phyloP scores from a whole-genome alignment of 148 eudicot species.

The Rhododendron simsii region DNA sequence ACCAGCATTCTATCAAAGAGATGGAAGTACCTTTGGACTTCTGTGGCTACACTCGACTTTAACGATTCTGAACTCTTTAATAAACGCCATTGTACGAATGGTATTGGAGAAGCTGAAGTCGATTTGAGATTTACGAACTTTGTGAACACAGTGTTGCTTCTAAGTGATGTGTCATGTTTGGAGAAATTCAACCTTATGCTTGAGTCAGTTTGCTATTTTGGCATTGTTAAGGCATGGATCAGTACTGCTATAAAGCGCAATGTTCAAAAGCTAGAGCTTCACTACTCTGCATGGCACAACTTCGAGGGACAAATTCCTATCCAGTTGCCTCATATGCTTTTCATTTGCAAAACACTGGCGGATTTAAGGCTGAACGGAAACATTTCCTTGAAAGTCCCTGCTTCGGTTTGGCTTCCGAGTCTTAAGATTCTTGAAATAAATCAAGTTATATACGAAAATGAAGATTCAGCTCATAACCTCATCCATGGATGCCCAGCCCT shows the following conservation, averaged over 20 bases:
- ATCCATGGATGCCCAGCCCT: not conserved
- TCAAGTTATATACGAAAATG: not conserved
- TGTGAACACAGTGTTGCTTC: not conserved
- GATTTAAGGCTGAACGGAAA: not conserved
- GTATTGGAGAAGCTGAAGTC: not conserved
- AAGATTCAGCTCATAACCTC: not conserved
- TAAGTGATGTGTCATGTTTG: not conserved
- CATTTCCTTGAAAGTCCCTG: not conserved
- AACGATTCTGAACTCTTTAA: not conserved
- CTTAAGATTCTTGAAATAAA: not conserved
- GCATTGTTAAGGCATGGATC: not conserved
- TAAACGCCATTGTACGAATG: not conserved
- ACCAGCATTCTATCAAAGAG: slow-evolving; percentile 10
- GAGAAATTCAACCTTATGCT: not conserved
- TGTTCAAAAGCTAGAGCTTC: not conserved
- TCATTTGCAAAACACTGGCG: not conserved
- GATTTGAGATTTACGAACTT: not conserved
- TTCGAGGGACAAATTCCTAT: not conserved
- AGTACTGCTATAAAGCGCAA: not conserved
- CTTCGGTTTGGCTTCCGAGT: not conserved
- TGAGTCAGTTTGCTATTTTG: not conserved
- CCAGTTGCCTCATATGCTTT: not conserved
- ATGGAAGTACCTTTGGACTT: slow-evolving; percentile 24
- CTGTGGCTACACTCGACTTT: slow-evolving; percentile 18
- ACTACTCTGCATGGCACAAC: not conserved